These are phyloP conservation scores for Eucalyptus cloeziana DNA, from an alignment of 345 rosid species.

Conservation along the genomic window DNA sequence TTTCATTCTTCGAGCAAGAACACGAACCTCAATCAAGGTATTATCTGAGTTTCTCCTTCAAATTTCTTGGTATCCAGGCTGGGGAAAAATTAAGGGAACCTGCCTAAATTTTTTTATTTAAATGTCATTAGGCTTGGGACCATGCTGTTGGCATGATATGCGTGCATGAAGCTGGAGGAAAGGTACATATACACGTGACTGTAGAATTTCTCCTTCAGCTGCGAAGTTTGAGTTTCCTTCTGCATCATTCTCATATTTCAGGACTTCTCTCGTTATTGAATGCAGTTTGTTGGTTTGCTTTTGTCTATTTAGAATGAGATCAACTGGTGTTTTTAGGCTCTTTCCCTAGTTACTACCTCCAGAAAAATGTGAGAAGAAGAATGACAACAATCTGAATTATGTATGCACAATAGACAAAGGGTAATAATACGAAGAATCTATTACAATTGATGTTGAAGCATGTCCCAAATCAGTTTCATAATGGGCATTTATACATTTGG, in stretches of 20 bases:
- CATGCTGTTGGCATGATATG: slow-evolving; percentile 92
- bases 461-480: neutral
- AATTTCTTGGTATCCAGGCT: neutral
- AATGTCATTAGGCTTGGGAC: slow-evolving; percentile 65
- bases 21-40: slow-evolving; percentile 38
- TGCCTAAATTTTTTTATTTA: neutral
- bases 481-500: neutral
- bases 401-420: neutral
- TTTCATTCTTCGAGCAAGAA: slow-evolving; percentile 26
- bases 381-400: neutral
- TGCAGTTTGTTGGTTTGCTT: neutral
- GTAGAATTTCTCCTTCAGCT: neutral
- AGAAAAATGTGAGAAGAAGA: neutral
- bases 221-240: neutral
- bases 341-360: neutral
- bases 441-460: neutral
- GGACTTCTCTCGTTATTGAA: neutral
- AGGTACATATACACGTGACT: slow-evolving; percentile 20
- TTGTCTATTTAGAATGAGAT: neutral
- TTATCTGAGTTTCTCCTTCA: neutral
- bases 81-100: neutral
- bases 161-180: slow-evolving; percentile 89
- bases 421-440: neutral
- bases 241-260: neutral
- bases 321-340: neutral